Percentiles rank a stretch among this genome's conserved stretches.
Conservation (phyloP, 768 basidiomycete species). For the Clathrus columnatus region DNA sequence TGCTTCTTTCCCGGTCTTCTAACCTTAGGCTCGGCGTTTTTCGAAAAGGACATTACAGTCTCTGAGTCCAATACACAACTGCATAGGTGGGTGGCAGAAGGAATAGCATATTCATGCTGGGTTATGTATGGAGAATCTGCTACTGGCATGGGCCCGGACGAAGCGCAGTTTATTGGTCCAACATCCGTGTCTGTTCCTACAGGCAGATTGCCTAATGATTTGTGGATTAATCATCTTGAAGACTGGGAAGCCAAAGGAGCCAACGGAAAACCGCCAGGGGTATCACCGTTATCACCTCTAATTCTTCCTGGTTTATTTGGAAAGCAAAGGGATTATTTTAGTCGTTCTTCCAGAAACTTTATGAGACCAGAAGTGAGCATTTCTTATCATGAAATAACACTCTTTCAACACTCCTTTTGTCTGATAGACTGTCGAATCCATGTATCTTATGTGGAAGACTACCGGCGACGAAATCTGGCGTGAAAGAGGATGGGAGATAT, state of each 20-base stretch:
- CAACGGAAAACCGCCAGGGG: slow-evolving; percentile 14
- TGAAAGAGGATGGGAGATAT: slow-evolving; percentile 20
- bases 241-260: slow-evolving; percentile 13
- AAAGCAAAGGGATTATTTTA: slow-evolving; percentile 12
- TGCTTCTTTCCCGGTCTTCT: slow-evolving; percentile 23
- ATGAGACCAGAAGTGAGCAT: slow-evolving; percentile 13
- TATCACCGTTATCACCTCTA: neutral
- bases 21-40: slow-evolving; percentile 14
- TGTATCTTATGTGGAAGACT: slow-evolving; percentile 19
- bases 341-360: slow-evolving; percentile 3
- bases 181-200: neutral
- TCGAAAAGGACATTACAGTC: neutral
- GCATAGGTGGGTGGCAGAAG: slow-evolving; percentile 20
- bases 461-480: slow-evolving; percentile 19
- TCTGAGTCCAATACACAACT: slow-evolving; percentile 10
- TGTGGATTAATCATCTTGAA: slow-evolving; percentile 15
- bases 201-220: neutral
- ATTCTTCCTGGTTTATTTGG: neutral
- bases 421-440: slow-evolving; percentile 16
- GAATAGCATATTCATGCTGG: slow-evolving; percentile 21
- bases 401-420: neutral
- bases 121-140: slow-evolving; percentile 17
- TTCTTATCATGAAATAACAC: neutral
- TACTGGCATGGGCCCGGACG: slow-evolving; percentile 18
- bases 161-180: slow-evolving; percentile 1